Percentiles rank a stretch among this genome's conserved stretches.
phyloP scores from a whole-genome alignment of 108 stramenopile species.

The Fistulifera solaris region DNA sequence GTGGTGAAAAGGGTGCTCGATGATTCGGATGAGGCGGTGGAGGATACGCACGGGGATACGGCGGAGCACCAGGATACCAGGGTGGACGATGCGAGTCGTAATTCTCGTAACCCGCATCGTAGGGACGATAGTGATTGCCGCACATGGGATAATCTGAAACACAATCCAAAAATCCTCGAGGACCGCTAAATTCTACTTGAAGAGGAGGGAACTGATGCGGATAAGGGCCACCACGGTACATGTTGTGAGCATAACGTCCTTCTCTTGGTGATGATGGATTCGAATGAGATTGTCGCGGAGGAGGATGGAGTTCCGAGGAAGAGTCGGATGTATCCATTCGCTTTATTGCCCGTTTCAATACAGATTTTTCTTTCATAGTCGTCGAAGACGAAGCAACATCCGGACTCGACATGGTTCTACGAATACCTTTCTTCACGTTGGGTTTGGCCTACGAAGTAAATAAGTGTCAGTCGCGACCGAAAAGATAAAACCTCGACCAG shows the following conservation, averaged over 20 bases:
- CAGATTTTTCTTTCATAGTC: background rate
- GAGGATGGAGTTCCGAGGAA: background rate
- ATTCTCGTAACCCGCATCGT: background rate
- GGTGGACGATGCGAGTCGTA: background rate
- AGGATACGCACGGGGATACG: background rate
- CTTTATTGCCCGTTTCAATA: background rate
- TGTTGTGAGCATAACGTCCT: background rate
- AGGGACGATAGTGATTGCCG: background rate
- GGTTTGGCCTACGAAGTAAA: no score
- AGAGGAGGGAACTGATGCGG: background rate
- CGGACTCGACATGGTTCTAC: conserved; percentile 21
- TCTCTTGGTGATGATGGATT: background rate
- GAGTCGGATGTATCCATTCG: background rate
- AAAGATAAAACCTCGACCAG: no score
- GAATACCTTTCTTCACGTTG: conserved; percentile 19
- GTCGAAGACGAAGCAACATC: background rate
- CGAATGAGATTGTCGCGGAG: background rate
- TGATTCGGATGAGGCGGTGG: background rate
- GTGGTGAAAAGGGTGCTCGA: background rate
- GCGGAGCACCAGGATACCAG: background rate
- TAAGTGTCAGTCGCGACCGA: no score
- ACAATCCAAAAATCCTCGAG: no score
- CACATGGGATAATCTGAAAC: background rate
- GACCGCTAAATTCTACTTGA: no score
- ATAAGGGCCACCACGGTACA: background rate